These are phyloP conservation scores for Anthracocystis panici-leucophaei DNA, from an alignment of 1,284 basidiomycete species.

Conservation along the genomic window DNA sequence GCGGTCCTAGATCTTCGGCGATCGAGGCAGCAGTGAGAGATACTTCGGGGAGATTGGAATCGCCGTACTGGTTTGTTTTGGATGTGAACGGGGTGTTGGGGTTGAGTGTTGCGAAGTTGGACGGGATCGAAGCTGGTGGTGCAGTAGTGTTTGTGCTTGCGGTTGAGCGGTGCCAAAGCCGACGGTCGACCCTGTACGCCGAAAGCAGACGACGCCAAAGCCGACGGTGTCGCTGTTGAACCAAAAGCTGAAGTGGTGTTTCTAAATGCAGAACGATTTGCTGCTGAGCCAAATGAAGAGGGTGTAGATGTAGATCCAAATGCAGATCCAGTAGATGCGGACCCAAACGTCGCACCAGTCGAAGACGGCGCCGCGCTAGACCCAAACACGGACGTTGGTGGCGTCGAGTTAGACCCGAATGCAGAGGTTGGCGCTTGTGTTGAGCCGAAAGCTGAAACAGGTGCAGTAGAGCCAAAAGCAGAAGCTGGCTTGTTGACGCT, in stretches of 20 bases:
- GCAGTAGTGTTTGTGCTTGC: not conserved
- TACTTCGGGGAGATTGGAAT: slow-evolving; percentile 48
- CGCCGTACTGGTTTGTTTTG: slow-evolving; percentile 21
- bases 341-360: slow-evolving; percentile 9
- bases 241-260: slow-evolving; percentile 21
- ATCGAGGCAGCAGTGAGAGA: slow-evolving; percentile 35
- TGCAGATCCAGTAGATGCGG: not conserved
- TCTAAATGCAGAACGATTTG: not conserved
- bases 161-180: slow-evolving; percentile 19
- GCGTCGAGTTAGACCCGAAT: slow-evolving; percentile 11
- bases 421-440: slow-evolving; percentile 13
- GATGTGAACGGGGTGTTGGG: slow-evolving; percentile 26
- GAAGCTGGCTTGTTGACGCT: slow-evolving; percentile 16
- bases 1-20: slow-evolving; percentile 46
- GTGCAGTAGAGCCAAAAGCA: slow-evolving; percentile 21
- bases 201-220: slow-evolving; percentile 22
- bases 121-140: slow-evolving; percentile 7
- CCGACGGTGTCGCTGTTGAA: slow-evolving; percentile 7
- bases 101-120: slow-evolving; percentile 23
- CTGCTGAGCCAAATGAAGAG: slow-evolving; percentile 6
- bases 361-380: slow-evolving; percentile 6
- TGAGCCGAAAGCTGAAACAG: slow-evolving; percentile 28
- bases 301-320: slow-evolving; percentile 10
- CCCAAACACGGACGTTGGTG: slow-evolving; percentile 21
- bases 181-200: slow-evolving; percentile 22